These are phyloP conservation scores for Prunus armeniaca DNA, from an alignment of 306 rosid species.

Conservation along the genomic window DNA sequence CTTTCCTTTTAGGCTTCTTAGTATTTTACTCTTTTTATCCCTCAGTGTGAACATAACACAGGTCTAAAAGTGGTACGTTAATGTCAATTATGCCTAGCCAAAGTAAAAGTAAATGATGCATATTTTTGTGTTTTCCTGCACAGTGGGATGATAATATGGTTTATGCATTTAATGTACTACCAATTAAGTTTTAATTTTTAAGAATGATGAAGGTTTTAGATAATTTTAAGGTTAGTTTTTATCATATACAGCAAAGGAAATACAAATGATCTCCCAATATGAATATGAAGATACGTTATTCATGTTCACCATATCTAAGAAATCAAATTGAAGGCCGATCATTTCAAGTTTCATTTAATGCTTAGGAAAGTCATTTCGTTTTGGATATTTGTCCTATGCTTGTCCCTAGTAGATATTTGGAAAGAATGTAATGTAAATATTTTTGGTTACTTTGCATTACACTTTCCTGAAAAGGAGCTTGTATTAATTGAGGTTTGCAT, in stretches of 20 bases:
- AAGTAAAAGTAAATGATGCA: not conserved
- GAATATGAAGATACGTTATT: not conserved
- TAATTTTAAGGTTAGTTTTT: not conserved
- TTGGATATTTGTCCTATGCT: not conserved
- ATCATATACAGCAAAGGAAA: not conserved
- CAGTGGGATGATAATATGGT: no score
- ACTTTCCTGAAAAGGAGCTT: not conserved
- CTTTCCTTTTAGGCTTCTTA: not conserved
- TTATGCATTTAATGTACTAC: not conserved
- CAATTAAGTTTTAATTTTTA: not conserved
- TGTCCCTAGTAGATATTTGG: not conserved
- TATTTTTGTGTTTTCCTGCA: not conserved
- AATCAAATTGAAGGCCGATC: constrained; percentile 5
- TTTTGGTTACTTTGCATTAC: not conserved
- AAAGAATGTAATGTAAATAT: not conserved
- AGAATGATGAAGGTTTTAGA: not conserved
- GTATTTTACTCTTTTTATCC: not conserved
- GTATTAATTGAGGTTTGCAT: not conserved
- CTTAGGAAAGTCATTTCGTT: not conserved
- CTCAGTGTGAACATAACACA: not conserved
- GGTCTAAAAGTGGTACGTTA: not conserved
- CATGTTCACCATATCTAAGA: not conserved
- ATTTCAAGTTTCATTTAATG: constrained; percentile 12
- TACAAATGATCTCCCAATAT: not conserved
- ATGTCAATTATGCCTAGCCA: not conserved